Evolutionary conservation across 768 basidiomycete species (phyloP).

Genomic region (Phanerochaete carnosa): DNA sequence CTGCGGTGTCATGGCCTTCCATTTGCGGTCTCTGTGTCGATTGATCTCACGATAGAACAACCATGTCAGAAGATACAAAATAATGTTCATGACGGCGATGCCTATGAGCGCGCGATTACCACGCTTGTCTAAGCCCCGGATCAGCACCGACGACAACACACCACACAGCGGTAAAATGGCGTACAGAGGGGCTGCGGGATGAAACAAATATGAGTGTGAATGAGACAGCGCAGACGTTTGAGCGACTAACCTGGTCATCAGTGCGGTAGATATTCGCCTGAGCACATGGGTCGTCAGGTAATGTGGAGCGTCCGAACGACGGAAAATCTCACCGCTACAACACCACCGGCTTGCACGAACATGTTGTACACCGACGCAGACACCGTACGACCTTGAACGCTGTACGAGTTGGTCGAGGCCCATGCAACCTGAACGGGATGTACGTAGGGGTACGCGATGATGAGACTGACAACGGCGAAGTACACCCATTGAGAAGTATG

Average conservation of each 20-base stretch:
- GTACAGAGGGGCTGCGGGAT: slow-evolving; percentile 26
- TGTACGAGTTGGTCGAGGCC: slow-evolving; percentile 58
- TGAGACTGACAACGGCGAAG: slow-evolving; percentile 48
- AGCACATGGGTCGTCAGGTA: not conserved
- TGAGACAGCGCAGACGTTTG: slow-evolving; percentile 28
- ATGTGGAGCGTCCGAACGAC: not conserved
- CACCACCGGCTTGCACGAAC: slow-evolving; percentile 56
- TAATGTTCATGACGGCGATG: slow-evolving; percentile 52
- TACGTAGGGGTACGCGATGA: slow-evolving; percentile 50
- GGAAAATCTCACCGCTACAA: slow-evolving; percentile 38
- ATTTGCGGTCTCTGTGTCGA: slow-evolving; percentile 42
- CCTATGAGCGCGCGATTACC: slow-evolving; percentile 56
- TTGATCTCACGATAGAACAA: slow-evolving; percentile 56
- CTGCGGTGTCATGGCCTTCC: slow-evolving; percentile 49
- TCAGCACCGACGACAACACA: not conserved
- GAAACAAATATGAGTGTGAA: not conserved
- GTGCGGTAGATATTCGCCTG: slow-evolving; percentile 54
- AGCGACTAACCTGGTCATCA: slow-evolving; percentile 40
- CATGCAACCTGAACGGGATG: slow-evolving; percentile 42
- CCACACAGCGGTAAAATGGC: not conserved
- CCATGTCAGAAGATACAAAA: slow-evolving; percentile 46
- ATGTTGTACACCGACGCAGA: slow-evolving; percentile 53
- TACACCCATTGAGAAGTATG: slow-evolving; percentile 55
- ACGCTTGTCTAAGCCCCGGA: slow-evolving; percentile 43
- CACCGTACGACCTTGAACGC: slow-evolving; percentile 50